A percentile compares a stretch with the other conserved stretches of the same genome.
Evolutionary conservation across 169 alveolate genomes (phyloP).

Genomic region (Cyclospora cayetanensis): DNA sequence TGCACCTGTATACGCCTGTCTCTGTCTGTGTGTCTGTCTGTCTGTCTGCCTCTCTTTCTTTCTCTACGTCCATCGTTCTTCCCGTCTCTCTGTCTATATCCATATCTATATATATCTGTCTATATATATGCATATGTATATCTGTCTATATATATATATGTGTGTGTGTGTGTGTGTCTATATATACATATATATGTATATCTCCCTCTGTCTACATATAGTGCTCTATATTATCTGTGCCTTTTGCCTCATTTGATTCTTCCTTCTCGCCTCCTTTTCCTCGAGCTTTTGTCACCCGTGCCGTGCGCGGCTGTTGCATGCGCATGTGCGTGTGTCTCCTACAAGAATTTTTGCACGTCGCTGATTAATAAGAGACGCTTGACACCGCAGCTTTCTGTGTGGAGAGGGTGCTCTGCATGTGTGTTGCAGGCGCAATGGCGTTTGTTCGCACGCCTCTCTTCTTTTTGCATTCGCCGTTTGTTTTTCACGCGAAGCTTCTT

Average conservation of each 20-base stretch:
- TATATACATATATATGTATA: background rate
- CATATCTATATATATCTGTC: background rate
- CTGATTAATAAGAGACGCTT: no score
- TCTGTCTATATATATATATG: background rate
- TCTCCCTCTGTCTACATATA: background rate
- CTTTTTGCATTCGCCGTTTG: background rate
- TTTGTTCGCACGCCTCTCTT: slow-evolving; percentile 19
- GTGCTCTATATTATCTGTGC: background rate
- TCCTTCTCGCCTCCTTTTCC: background rate
- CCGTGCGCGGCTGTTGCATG: background rate
- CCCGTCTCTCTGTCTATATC: background rate
- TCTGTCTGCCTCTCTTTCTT: background rate
- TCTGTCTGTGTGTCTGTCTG: background rate
- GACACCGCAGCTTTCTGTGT: no score
- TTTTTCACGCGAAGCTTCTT: background rate
- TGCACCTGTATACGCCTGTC: background rate
- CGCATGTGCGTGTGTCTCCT: background rate
- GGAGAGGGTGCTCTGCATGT: no score
- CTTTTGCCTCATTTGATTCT: background rate
- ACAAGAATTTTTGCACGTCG: no score
- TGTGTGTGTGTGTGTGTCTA: background rate
- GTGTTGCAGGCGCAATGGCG: slow-evolving; percentile 17
- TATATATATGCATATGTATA: background rate
- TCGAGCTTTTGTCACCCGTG: background rate
- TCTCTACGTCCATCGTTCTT: background rate